Percentiles rank a stretch among this genome's conserved stretches.
Conservation (phyloP, 345 rosid species). For the Syzygium jambos region DNA sequence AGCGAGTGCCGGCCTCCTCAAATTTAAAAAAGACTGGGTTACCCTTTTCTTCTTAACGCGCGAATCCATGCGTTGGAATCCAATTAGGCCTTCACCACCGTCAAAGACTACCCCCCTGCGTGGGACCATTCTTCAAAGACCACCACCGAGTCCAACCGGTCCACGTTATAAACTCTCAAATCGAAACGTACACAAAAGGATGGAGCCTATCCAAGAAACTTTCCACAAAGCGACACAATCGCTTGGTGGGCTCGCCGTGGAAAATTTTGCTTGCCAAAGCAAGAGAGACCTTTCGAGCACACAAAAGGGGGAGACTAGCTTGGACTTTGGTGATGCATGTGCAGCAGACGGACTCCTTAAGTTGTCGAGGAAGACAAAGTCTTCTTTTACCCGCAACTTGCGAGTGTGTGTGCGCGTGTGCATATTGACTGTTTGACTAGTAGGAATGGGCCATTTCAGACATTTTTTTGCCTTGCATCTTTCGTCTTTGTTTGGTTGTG, state of each 20-base stretch:
- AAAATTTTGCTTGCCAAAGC: neutral
- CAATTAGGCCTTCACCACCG: neutral
- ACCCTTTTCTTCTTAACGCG: neutral
- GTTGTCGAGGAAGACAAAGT: neutral
- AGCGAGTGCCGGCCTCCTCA: fast-evolving
- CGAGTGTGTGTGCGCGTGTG: neutral
- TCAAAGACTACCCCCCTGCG: neutral
- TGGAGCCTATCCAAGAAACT: neutral
- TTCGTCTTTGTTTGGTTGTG: neutral
- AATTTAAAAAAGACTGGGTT: neutral
- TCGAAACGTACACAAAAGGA: neutral
- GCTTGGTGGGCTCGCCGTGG: neutral
- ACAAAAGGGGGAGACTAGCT: neutral
- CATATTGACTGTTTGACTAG: neutral
- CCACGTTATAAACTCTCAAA: neutral
- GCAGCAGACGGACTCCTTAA: neutral
- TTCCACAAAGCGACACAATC: neutral
- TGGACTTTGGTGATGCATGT: neutral
- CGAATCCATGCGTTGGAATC: neutral
- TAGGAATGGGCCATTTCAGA: neutral
- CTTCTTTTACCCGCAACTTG: neutral
- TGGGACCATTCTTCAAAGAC: neutral
- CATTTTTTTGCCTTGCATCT: neutral
- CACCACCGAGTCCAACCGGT: neutral
- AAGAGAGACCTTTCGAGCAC: neutral